A percentile compares a stretch with the other conserved stretches of the same genome.
These are phyloP conservation scores for Colletotrichum sp. DNA, from an alignment of 2,329 filamentous ascomycete genomes.

Conservation along the genomic window DNA sequence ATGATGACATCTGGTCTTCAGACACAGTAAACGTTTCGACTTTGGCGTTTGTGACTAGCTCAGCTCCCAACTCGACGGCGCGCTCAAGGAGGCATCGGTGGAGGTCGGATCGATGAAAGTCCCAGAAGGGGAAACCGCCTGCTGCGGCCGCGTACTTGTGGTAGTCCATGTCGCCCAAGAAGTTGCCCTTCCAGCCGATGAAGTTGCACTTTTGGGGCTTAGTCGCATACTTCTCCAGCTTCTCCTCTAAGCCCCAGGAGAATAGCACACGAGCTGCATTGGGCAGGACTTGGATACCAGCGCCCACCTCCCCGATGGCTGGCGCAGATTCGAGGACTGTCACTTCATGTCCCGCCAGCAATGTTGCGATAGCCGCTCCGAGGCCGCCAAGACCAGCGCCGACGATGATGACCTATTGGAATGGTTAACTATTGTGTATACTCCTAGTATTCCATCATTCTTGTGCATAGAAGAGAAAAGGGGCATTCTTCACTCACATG, in stretches of 20 bases:
- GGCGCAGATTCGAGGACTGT: conserved; percentile 18
- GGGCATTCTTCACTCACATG: not conserved
- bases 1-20: not conserved
- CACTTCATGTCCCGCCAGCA: conserved; percentile 15
- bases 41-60: not conserved
- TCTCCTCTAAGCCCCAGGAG: conserved; percentile 23
- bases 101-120: conserved; percentile 24
- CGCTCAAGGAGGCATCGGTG: conserved; percentile 14
- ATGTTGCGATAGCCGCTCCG: conserved; percentile 10
- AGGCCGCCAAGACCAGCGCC: conserved; percentile 22
- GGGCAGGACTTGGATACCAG: conserved; percentile 23
- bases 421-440: not conserved
- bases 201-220: conserved; percentile 16
- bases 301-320: conserved; percentile 22
- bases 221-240: conserved; percentile 21
- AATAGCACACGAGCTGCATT: conserved; percentile 18
- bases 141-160: conserved; percentile 14
- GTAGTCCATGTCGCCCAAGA: conserved; percentile 19
- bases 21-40: conserved; percentile 18
- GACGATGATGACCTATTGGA: conserved; percentile 12
- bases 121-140: conserved; percentile 18
- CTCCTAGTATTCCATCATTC: not conserved
- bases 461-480: not conserved
- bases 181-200: conserved; percentile 21
- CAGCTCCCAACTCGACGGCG: conserved; percentile 16